A percentile compares a stretch with the other conserved stretches of the same genome.
These are phyloP conservation scores for Nakazawaea pomicola DNA, from an alignment of 805 yeast species.

Conservation along the genomic window DNA sequence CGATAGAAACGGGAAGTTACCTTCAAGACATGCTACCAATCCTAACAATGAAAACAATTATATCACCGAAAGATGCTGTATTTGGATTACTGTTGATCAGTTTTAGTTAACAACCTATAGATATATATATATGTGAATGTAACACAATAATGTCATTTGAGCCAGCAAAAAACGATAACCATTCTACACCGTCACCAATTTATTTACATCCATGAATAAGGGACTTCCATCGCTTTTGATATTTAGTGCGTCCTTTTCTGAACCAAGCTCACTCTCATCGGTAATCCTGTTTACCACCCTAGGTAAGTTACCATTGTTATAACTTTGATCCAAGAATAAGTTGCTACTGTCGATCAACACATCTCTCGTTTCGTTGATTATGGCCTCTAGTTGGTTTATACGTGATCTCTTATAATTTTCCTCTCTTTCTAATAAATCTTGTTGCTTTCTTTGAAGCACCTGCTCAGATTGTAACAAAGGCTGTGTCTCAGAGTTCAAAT, in stretches of 20 bases:
- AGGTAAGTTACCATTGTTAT: constrained; percentile 10
- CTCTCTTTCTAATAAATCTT: constrained; percentile 9
- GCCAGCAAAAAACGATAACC: neutral
- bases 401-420: constrained; percentile 5
- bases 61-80: constrained; percentile 27
- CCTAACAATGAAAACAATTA: constrained; percentile 18
- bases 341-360: constrained; percentile 11
- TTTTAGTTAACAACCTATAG: constrained; percentile 3
- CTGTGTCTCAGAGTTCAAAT: constrained; percentile 19
- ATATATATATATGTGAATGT: constrained; percentile 1
- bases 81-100: constrained; percentile 37
- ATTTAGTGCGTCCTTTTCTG: neutral
- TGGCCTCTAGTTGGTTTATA: constrained; percentile 8
- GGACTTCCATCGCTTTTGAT: constrained; percentile 1
- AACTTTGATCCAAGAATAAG: constrained; percentile 9
- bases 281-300: constrained; percentile 7
- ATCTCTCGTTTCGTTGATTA: constrained; percentile 10
- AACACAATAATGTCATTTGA: too few species aligned
- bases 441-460: constrained; percentile 9
- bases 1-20: constrained; percentile 18
- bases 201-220: constrained; percentile 10
- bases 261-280: constrained; percentile 1
- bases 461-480: constrained; percentile 19
- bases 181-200: neutral
- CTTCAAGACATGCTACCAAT: constrained; percentile 16